Evolutionary conservation across 139 green algal species (phyloP), one percentile per base, ranked within the genome.

Genomic region (Pleodorina starrii): DNA sequence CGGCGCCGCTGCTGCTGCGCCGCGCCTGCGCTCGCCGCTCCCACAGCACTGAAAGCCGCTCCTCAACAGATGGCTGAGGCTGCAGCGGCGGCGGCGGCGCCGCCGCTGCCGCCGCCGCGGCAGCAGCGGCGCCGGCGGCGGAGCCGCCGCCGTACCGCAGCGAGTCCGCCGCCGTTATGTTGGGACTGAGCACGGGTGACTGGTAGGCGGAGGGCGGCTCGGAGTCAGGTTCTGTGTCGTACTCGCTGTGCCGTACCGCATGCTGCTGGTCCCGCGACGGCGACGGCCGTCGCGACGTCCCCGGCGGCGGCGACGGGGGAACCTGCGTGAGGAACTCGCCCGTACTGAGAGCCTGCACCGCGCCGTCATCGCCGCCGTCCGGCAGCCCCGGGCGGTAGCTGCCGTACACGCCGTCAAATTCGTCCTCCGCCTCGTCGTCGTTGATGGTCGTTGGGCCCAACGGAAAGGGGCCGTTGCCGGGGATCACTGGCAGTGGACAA

Each of bases 161-260:
- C 5, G 63, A 42, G 3, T 73, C 46, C 68, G 46, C 68, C 6
- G 35, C 38, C 68, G 38, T 76, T 10, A 76, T 46, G 32, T 10
- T 23, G 35, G 68, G 68, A 32, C 68, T 76, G 35, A 76, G 21
- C 19, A 32, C 10, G 27, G 72, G 72, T 1, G 72, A 80, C 27
- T 80, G 40, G 40, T 59, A 54, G 14, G 72, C 72, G 10, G 72
- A 80, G 11, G 72, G 72, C 43, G 72, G 72, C 40, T 80, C 72
- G 1, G 72, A 80, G 40, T 76, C 68, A n/a, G 35, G 68, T 29
- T 76, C 68, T 17, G 16, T 23, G 6, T 76, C 68, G 3, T 25
- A 36, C 35, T 32, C 69, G 35, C 69, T 32, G 35, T 73, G 63
- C 2, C 63, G 63, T 36, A 23, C 21, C 63, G 63, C 19, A 12